phyloP scores from a whole-genome alignment of 2,329 filamentous ascomycete genomes.

The Apiospora marii region DNA sequence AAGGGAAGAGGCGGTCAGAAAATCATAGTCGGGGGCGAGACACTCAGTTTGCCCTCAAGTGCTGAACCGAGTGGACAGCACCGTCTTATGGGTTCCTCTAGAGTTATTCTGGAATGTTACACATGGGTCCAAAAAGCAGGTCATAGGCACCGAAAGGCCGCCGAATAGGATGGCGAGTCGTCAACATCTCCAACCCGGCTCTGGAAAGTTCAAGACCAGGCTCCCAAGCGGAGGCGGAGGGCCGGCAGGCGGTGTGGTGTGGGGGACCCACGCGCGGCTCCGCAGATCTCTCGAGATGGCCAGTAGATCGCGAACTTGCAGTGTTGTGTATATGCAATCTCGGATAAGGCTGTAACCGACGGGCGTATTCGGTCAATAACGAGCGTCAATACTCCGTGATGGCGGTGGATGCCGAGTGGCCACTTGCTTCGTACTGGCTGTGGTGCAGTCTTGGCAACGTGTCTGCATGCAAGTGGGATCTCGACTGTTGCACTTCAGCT shows the following conservation, averaged over 20 bases:
- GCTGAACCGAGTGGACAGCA: conserved; percentile 1
- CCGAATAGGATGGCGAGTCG: not conserved
- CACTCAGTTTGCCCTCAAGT: not conserved
- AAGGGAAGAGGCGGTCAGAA: conserved; percentile 3
- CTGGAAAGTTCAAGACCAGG: not conserved
- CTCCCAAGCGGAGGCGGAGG: not conserved
- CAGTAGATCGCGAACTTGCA: not conserved
- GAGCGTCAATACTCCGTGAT: not conserved
- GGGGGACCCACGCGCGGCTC: conserved; percentile 13
- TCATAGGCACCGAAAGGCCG: not conserved
- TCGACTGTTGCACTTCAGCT: not conserved
- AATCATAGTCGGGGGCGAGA: conserved; percentile 9
- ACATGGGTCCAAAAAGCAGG: not conserved
- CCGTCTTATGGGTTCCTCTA: not conserved
- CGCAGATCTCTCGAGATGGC: conserved; percentile 16
- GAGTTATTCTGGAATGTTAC: not conserved
- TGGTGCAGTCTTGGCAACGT: conserved; percentile 15
- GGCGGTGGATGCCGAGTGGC: conserved; percentile 3
- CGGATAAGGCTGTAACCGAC: conserved; percentile 11
- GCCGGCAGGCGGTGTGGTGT: not conserved
- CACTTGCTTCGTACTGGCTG: not conserved
- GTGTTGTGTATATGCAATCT: not conserved
- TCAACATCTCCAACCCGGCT: not conserved
- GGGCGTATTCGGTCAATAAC: not conserved
- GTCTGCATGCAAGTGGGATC: conserved; percentile 3